Evolutionary conservation across 2,329 filamentous ascomycete species (phyloP).

Genomic region (Fusarium tanahbumbuense): DNA sequence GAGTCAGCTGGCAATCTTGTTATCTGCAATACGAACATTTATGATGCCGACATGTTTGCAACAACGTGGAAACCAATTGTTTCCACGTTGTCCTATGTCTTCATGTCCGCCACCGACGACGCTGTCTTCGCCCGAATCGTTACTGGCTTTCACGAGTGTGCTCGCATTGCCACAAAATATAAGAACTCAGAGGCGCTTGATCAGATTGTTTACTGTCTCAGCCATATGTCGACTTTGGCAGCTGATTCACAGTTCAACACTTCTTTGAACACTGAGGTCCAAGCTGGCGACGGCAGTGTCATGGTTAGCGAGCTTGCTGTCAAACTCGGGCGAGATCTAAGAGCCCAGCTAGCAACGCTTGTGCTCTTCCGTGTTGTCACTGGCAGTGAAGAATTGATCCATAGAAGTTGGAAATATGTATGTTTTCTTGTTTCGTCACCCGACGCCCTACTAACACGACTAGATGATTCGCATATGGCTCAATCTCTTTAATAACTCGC

Average conservation of each 20-base stretch:
- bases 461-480: conserved; percentile 91
- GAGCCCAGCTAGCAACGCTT: conserved; percentile 91
- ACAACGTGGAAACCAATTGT: conserved; percentile 96
- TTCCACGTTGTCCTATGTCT: conserved; percentile 95
- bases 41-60: conserved; percentile 97
- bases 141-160: conserved; percentile 95
- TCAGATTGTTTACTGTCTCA: conserved; percentile 89
- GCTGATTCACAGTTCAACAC: conserved; percentile 83
- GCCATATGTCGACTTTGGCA: conserved; percentile 89
- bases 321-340: conserved; percentile 92
- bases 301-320: conserved; percentile 99
- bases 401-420: conserved; percentile 82
- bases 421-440: conserved; percentile 52
- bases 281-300: conserved; percentile 89
- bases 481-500: conserved; percentile 94
- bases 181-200: conserved; percentile 87
- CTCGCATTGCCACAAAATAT: conserved; percentile 89
- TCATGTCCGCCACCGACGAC: conserved; percentile 98
- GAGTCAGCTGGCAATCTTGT: conserved; percentile 78
- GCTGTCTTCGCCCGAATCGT: conserved; percentile 94
- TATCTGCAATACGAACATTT: conserved; percentile 90
- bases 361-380: conserved; percentile 94
- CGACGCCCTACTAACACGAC: conserved; percentile 35
- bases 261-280: conserved; percentile 91
- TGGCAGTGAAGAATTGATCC: conserved; percentile 82